phyloP scores from a whole-genome alignment of 768 basidiomycete genomes.

The Russula griseocarnosa region DNA sequence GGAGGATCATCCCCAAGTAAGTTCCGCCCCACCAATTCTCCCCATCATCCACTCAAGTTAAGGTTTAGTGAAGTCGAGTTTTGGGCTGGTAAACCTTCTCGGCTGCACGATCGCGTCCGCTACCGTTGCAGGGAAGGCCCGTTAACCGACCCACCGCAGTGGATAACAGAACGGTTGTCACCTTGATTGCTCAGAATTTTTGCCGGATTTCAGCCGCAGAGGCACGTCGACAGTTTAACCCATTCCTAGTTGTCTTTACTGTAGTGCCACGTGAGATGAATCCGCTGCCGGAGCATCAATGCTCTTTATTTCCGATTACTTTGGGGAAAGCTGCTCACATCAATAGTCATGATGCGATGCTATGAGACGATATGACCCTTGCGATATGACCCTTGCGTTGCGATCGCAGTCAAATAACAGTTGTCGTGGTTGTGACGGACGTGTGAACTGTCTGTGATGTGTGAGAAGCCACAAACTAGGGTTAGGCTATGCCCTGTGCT shows the following conservation, averaged over 20 bases:
- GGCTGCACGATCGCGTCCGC: constrained; percentile 85
- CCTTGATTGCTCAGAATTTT: constrained; percentile 37
- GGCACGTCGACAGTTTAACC: not conserved
- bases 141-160: constrained; percentile 49
- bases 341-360: not conserved
- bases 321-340: not conserved
- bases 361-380: not conserved
- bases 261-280: not conserved
- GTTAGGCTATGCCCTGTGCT: constrained; percentile 5
- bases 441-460: not conserved
- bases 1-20: constrained; percentile 88
- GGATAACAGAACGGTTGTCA: constrained; percentile 77
- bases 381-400: no score
- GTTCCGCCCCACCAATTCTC: constrained; percentile 32
- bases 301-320: not conserved
- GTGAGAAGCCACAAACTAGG: not conserved
- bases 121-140: constrained; percentile 57
- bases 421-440: not conserved
- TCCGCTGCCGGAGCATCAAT: not conserved
- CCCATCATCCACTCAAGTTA: constrained; percentile 7
- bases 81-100: constrained; percentile 94
- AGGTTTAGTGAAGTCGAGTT: constrained; percentile 84
- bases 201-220: not conserved
- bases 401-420: not conserved
- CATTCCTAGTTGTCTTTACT: not conserved